Base-by-base conservation (phyloP, 768 basidiomycete species). In the Psilocybe tampanensis region DNA sequence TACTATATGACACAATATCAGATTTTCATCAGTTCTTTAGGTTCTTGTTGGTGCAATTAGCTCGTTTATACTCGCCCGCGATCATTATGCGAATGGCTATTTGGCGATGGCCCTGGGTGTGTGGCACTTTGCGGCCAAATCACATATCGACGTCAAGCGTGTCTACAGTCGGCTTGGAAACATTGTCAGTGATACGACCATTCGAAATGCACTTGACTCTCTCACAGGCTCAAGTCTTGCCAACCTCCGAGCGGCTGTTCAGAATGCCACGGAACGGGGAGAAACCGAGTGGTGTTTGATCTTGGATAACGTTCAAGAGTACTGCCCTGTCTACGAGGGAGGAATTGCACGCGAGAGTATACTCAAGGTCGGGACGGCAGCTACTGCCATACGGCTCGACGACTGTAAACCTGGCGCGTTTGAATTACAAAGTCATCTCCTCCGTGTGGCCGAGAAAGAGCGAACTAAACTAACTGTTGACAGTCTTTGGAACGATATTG, bases 291-390 rank as follows among this genome's bases (percentile, higher is more conserved):
- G 47, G 41, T 54, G 52, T 34, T 33, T 53, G 32, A 36, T 49
- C 6, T 22, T 59, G 2, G 47, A 59, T 24, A 59, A 59, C 39
- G 58, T 59, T 26, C 52, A 59, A 26, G 52, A 59, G 47, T 49
- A 51, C 34, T 54, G 53, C 36, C 36, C 36, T 15, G 36, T 39
- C 12, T 39, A 39, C n/a, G 36, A 39, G 15, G 36, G 56, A 19
- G 49, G 39, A 12, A 56, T 60, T 41, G 54, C 52, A 23, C 32
- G 63, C n/a, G 12, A 60, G 52, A 54, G 13, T 43, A 19, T 66
- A 3, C 55, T 70, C 47, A 65, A 64, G 18, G 62, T 68, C n/a
- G 68, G 68, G 1, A 59, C 64, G 4, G 63, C 70, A 2, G 66
- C 56, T 9, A 66, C 63, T 1, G 60, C 60, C 8, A 56, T 54